Evolutionary conservation across 2,329 filamentous ascomycete species (phyloP), one percentile per base, ranked within the genome.

Genomic region (Aspergillus sp.): DNA sequence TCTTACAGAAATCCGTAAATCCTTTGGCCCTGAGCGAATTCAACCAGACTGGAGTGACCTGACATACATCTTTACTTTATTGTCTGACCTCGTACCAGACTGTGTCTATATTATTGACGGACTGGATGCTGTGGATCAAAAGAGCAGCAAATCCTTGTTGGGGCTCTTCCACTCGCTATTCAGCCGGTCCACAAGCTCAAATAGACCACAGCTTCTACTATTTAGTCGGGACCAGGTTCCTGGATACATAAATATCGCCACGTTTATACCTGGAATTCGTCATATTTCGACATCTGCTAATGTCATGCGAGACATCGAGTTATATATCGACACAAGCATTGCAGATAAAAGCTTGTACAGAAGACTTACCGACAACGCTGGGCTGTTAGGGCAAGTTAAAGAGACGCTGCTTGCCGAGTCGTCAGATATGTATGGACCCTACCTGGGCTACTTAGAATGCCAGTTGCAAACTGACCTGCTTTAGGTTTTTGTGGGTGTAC

Each of bases 401-500:
- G 4, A 20, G 3, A 27, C 22, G 5, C 46, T 61, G 0, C 27
- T 44, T 1, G 9, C 24, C n/a, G 3, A 45, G 17, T 56, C 57
- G 22, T 59, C 49, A 1, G 53, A 27, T 41, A 56, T 59, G 57
- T 59, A 44, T 34, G 44, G 37, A 17, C 3, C 4, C 8, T 15
- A 40, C 15, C 8, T 40, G 0, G 20, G 22, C 5, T 2, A 11
- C 8, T 0, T 34, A 12, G 9, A 20, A 3, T 22, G 5, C 9
- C 24, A 27, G 30, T 9, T 33, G n/a, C 49, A 15, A 12, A 27
- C 56, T 65, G 24, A 64, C 48, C 11, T 37, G 7, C 11, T 20
- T 15, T 52, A 66, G 64, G 58, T 66, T 66, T 50, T 42, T 63
- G n/a, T 66, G 63, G 63, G 63, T 64, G 3, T 61, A 61, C 51